Percentiles rank a stretch among this genome's conserved stretches.
Evolutionary conservation across 1,284 basidiomycete species (phyloP).

Genomic region (Naganishia cerealis): DNA sequence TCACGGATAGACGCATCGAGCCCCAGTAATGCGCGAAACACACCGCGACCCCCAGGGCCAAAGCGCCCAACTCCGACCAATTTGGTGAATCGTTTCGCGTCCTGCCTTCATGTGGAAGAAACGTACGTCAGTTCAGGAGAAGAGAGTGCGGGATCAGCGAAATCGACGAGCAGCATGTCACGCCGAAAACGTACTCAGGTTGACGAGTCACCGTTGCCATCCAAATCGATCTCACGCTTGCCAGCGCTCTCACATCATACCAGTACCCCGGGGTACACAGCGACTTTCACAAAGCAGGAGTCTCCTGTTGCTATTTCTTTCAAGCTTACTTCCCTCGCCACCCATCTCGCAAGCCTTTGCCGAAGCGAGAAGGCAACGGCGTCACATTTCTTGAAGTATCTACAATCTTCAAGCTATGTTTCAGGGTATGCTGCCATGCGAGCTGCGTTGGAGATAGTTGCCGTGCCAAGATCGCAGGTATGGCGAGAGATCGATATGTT

Average conservation of each 20-base stretch:
- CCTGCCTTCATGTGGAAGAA: constrained; percentile 3
- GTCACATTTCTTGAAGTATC: constrained; percentile 42
- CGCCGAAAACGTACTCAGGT: constrained; percentile 19
- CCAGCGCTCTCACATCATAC: not conserved
- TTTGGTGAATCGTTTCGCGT: constrained; percentile 23
- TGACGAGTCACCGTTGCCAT: constrained; percentile 7
- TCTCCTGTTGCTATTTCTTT: constrained; percentile 15
- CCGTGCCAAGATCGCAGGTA: constrained; percentile 36
- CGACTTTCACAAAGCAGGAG: not conserved
- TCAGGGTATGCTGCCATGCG: constrained; percentile 20
- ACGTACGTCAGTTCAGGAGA: constrained; percentile 26
- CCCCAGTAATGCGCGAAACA: not conserved
- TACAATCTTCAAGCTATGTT: constrained; percentile 37
- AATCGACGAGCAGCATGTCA: constrained; percentile 15
- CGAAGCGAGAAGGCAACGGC: constrained; percentile 27
- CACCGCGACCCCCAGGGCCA: not conserved
- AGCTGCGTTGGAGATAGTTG: constrained; percentile 37
- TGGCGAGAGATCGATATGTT: constrained; percentile 41
- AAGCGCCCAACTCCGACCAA: constrained; percentile 2
- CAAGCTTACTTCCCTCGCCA: constrained; percentile 45
- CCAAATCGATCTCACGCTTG: not conserved
- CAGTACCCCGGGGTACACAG: not conserved
- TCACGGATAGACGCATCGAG: not conserved
- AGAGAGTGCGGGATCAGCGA: constrained; percentile 26
- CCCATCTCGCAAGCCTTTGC: constrained; percentile 42